Percentiles rank a stretch among this genome's conserved stretches.
Conservation (phyloP, 2,329 filamentous ascomycete genomes). For the Dendrostoma leiphaemia region DNA sequence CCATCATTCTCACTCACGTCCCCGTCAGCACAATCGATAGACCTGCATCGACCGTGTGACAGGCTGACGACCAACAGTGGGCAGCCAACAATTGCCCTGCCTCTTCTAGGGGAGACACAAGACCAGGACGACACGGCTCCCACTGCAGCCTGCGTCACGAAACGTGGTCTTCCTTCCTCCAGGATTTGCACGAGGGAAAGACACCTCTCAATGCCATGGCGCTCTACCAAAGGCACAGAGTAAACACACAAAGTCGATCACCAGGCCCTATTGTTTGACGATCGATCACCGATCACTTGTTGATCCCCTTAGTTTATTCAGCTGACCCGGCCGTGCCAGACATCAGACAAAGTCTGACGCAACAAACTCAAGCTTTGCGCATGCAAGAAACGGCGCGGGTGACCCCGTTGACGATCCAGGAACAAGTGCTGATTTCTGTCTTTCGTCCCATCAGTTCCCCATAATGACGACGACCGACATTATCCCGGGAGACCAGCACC, state of each 20-base stretch:
- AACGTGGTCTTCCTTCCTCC: not conserved
- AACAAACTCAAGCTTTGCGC: not conserved
- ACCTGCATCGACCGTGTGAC: no score
- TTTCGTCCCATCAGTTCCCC: not conserved
- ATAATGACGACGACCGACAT: not conserved
- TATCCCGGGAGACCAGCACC: no score
- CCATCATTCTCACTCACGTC: no score
- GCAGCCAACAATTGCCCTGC: no score
- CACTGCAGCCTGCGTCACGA: not conserved
- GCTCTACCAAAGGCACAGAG: not conserved
- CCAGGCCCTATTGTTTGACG: not conserved
- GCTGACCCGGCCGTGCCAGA: no score
- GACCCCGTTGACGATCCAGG: constrained; percentile 6
- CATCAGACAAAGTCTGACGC: constrained; percentile 1
- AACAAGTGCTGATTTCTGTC: not conserved
- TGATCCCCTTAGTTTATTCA: not conserved
- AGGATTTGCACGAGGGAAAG: not conserved
- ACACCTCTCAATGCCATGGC: not conserved
- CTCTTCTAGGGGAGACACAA: no score
- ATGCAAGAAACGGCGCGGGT: constrained; percentile 2
- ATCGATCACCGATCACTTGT: not conserved
- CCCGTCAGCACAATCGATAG: not conserved
- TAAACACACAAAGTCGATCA: not conserved
- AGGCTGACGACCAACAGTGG: no score
- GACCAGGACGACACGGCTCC: not conserved